A percentile compares a stretch with the other conserved stretches of the same genome.
Evolutionary conservation across 345 rosid species (phyloP).

Genomic region (Syzygium oleosum): DNA sequence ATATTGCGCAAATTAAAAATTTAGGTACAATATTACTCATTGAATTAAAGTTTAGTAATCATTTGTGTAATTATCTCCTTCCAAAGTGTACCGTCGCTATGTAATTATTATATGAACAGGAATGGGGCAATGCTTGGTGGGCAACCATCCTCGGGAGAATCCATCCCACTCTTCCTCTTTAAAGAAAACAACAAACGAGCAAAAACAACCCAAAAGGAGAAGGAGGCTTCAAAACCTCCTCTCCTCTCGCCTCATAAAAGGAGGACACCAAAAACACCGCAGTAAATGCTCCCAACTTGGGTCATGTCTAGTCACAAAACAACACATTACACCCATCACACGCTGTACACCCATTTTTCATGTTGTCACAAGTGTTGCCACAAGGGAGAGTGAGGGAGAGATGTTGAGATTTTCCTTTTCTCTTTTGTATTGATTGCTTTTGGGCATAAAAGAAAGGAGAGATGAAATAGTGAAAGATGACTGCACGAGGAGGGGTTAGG

Average conservation of each 20-base stretch:
- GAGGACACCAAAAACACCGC: not conserved
- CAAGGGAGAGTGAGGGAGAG: not conserved
- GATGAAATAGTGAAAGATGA: not conserved
- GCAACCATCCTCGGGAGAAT: not conserved
- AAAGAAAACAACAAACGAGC: not conserved
- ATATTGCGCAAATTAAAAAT: not conserved
- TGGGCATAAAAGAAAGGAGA: not conserved
- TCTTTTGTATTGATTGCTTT: too few species aligned
- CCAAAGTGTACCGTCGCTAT: too few species aligned
- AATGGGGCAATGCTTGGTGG: not conserved
- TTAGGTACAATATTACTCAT: fast-evolving
- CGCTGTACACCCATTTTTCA: not conserved
- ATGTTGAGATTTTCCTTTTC: not conserved
- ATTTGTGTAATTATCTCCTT: not conserved
- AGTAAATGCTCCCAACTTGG: not conserved
- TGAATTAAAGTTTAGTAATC: not conserved
- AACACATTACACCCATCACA: not conserved
- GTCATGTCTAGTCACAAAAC: not conserved
- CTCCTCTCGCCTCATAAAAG: not conserved
- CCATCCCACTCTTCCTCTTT: not conserved
- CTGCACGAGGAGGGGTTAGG: not conserved
- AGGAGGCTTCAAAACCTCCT: not conserved
- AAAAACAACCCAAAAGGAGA: not conserved
- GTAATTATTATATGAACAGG: not conserved
- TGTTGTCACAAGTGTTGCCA: not conserved